phyloP scores from a whole-genome alignment of 306 rosid genomes.

The Geum urbanum region DNA sequence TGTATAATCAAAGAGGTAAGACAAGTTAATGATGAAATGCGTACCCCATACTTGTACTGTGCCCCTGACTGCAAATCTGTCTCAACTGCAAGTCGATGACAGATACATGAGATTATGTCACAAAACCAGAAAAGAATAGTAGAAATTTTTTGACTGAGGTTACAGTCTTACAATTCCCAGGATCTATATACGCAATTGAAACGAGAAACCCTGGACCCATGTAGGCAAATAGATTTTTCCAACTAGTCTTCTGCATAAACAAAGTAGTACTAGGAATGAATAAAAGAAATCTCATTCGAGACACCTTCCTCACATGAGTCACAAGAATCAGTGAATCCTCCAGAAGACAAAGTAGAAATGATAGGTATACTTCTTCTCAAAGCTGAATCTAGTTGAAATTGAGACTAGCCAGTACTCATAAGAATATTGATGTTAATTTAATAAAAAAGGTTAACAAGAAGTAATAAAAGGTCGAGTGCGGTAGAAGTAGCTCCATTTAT shows the following conservation, averaged over 20 bases:
- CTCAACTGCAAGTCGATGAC: constrained; percentile 57
- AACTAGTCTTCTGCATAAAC: constrained; percentile 69
- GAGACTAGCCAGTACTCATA: neutral
- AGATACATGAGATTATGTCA: constrained; percentile 24
- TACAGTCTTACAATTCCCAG: constrained; percentile 83
- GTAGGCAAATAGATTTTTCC: constrained; percentile 91
- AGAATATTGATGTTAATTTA: neutral
- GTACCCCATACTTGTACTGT: constrained; percentile 77
- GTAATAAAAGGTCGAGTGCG: too few species aligned
- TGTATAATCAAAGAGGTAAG: neutral
- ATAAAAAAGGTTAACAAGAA: neutral
- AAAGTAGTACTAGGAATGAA: constrained; percentile 23
- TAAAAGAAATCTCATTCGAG: neutral
- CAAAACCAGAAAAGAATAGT: neutral
- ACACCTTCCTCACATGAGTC: neutral
- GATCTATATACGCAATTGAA: constrained; percentile 97
- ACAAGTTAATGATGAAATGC: constrained; percentile 14
- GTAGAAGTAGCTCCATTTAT: neutral
- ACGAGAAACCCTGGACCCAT: constrained; percentile 99
- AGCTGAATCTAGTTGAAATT: neutral
- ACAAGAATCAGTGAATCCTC: neutral
- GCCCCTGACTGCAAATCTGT: constrained; percentile 97
- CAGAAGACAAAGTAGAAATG: neutral
- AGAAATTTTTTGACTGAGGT: constrained; percentile 4
- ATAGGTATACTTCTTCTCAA: neutral